Evolutionary conservation across 2,329 filamentous ascomycete species (phyloP), one percentile per base, ranked within the genome.

Genomic region (Apiospora malaysiana): DNA sequence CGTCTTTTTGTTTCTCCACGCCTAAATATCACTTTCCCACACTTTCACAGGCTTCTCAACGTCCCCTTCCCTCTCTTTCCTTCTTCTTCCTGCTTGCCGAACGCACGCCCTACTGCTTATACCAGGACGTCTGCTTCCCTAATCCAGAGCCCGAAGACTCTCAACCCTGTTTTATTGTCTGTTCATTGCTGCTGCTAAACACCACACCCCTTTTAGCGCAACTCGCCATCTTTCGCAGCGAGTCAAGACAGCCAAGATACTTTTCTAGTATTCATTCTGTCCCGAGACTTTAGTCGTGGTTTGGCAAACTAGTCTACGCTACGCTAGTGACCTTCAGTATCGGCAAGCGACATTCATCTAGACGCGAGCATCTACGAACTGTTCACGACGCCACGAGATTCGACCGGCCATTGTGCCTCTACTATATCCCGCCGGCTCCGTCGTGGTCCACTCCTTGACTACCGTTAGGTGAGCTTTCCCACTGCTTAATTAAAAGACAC

Each of bases 1-100:
- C 63, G 66, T 66, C 68, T 71, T 66, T 71, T 51, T 45, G 25
- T 56, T 51, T 70, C 65, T 56, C 66, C 49, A 40, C 68, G 46
- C 66, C 51, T 69, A 67, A 66, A 67, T 66, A 67, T 37, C 42
- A 69, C 46, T 69, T 37, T 46, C 66, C 32, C 69, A 40, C 69
- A 67, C 63, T 69, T 43, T 51, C 40, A 67, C 56, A 25, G 46
- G 45, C 40, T 68, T 37, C 43, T 37, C 12, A 32, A 67, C 66
- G 25, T 37, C n/a, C 37, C 45, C 43, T 14, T 43, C 32, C 47
- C 40, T 51, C 65, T 25, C 27, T 46, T 45, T 45, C 40, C 43
- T 45, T 45, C 63, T 40, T 56, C 46, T 47, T 68, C 40, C 40
- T 32, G 32, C 32, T 27, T 42, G 40, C 63, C 32, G 63, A 42